Evolutionary conservation across 306 rosid genomes (phyloP).

Genomic region (Dicorynia guianensis): DNA sequence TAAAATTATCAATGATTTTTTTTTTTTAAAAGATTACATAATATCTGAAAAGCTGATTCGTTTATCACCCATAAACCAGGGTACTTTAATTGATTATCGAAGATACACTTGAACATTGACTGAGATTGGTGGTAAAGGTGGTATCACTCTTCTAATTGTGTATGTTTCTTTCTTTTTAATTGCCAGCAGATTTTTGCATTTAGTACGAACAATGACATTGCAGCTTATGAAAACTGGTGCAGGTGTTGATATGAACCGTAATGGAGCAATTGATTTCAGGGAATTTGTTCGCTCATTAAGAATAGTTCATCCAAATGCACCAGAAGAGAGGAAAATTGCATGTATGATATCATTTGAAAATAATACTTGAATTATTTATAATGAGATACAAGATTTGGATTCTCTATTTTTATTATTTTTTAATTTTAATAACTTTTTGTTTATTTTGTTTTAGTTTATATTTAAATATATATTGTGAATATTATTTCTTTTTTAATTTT

Average conservation of each 20-base stretch:
- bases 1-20: background rate
- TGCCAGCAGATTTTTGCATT: background rate
- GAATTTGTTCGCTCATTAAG: constrained; percentile 78
- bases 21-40: background rate
- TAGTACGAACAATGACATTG: constrained; percentile 3
- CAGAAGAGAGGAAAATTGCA: constrained; percentile 62
- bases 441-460: no score
- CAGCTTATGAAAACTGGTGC: constrained; percentile 28
- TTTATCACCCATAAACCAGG: background rate
- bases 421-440: no score
- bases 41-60: background rate
- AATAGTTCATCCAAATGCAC: constrained; percentile 73
- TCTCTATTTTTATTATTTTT: no score
- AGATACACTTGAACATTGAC: background rate
- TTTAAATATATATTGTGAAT: no score
- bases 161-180: no score
- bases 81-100: background rate
- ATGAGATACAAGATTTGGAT: no score
- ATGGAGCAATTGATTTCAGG: constrained; percentile 75
- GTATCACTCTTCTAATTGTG: background rate
- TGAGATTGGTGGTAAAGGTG: background rate
- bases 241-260: constrained; percentile 75
- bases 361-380: no score
- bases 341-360: constrained; percentile 55
- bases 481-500: no score